A percentile compares a stretch with the other conserved stretches of the same genome.
phyloP scores from a whole-genome alignment of 2,329 filamentous ascomycete genomes.

The Periconia sp. region DNA sequence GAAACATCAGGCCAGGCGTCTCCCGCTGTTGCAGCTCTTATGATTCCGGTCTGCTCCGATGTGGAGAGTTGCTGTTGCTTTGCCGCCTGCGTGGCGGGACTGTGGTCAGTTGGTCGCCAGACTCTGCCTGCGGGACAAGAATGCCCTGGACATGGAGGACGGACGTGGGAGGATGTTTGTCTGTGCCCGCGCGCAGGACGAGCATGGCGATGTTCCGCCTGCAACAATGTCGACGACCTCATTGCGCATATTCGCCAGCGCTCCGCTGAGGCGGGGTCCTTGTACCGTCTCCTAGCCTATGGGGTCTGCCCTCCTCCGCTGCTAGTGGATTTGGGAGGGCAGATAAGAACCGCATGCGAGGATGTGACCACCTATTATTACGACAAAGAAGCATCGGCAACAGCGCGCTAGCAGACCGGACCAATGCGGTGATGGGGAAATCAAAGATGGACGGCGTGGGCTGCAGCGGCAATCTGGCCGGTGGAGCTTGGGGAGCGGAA shows the following conservation, averaged over 20 bases:
- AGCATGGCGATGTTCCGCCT: constrained; percentile 8
- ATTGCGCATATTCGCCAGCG: constrained; percentile 11
- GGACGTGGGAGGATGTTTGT: background rate
- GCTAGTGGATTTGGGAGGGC: constrained; percentile 20
- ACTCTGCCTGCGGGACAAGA: background rate
- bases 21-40: constrained; percentile 19
- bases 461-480: constrained; percentile 38
- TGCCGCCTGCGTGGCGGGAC: constrained; percentile 20
- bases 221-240: constrained; percentile 28
- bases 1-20: constrained; percentile 27
- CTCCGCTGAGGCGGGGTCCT: constrained; percentile 34
- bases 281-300: constrained; percentile 33
- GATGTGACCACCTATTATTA: constrained; percentile 44
- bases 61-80: constrained; percentile 13
- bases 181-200: constrained; percentile 6
- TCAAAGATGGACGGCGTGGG: constrained; percentile 33
- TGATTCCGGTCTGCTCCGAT: constrained; percentile 38
- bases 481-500: constrained; percentile 38
- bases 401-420: constrained; percentile 22
- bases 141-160: background rate
- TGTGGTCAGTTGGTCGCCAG: constrained; percentile 6
- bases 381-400: constrained; percentile 31
- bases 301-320: constrained; percentile 23
- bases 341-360: constrained; percentile 33
- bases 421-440: constrained; percentile 35